Conservation (phyloP, 352 stramenopile species). For the Phytopythium helicoides region DNA sequence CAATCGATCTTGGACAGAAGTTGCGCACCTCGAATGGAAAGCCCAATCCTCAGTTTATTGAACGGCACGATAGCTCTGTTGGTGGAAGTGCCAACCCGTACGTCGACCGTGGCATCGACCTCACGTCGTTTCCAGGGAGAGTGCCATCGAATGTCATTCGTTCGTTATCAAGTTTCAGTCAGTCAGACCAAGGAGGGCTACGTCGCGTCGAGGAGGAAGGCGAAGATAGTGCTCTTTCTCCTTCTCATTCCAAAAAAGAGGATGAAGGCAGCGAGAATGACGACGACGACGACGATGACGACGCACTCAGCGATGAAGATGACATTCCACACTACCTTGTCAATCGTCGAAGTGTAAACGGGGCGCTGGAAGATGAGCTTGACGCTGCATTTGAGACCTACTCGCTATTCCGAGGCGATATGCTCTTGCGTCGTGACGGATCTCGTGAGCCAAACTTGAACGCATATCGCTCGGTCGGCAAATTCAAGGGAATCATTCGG, state of each 20-base stretch:
- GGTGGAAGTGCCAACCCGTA: slow-evolving; percentile 54
- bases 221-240: neutral
- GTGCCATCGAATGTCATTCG: slow-evolving; percentile 17
- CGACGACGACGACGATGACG: slow-evolving; percentile 23
- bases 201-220: slow-evolving; percentile 4
- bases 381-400: slow-evolving; percentile 84
- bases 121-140: slow-evolving; percentile 55
- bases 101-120: slow-evolving; percentile 53
- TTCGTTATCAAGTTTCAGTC: neutral
- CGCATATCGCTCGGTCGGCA: slow-evolving; percentile 61
- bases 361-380: slow-evolving; percentile 65
- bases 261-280: too few species aligned
- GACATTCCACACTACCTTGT: slow-evolving; percentile 69
- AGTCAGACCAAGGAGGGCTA: neutral
- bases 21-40: slow-evolving; percentile 65
- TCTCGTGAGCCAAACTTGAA: slow-evolving; percentile 18
- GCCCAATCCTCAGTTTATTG: slow-evolving; percentile 57
- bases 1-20: slow-evolving; percentile 73
- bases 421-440: slow-evolving; percentile 31
- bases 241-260: neutral
- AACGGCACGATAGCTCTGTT: slow-evolving; percentile 27
- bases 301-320: slow-evolving; percentile 49
- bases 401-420: slow-evolving; percentile 56
- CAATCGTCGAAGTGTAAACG: slow-evolving; percentile 46
- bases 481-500: slow-evolving; percentile 90